phyloP scores from a whole-genome alignment of 2,329 filamentous ascomycete genomes.

The Raffaelea ambrosiae region DNA sequence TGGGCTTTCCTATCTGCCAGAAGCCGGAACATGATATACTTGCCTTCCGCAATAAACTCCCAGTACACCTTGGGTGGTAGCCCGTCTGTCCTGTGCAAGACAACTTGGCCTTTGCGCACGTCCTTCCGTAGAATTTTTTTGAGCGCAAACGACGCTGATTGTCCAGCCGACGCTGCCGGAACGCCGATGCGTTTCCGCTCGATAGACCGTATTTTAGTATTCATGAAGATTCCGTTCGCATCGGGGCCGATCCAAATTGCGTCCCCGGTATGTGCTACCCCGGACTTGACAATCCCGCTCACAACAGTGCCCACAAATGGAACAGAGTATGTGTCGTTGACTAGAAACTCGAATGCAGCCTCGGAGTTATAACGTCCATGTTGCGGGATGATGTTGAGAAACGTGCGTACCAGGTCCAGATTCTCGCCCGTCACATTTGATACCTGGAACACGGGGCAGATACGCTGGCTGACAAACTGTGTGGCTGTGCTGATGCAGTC shows the following conservation, averaged over 20 bases:
- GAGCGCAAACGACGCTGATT: conserved; percentile 86
- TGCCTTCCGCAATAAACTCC: conserved; percentile 73
- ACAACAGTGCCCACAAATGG: conserved; percentile 96
- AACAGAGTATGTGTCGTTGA: conserved; percentile 97
- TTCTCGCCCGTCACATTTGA: conserved; percentile 95
- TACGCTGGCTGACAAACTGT: conserved; percentile 89
- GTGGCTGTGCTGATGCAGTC: conserved; percentile 92
- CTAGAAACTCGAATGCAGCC: conserved; percentile 85
- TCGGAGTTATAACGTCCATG: conserved; percentile 86
- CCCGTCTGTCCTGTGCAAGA: conserved; percentile 73
- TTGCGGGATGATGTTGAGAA: conserved; percentile 90
- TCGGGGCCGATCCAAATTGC: conserved; percentile 83
- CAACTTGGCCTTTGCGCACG: conserved; percentile 96
- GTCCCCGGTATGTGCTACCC: conserved; percentile 86
- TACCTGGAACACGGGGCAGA: conserved; percentile 95
- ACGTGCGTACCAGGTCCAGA: conserved; percentile 81
- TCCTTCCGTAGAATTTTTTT: conserved; percentile 84
- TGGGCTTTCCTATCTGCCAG: too few relatives aligned
- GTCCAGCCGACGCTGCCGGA: conserved; percentile 79
- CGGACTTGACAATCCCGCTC: conserved; percentile 82
- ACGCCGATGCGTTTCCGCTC: conserved; percentile 89
- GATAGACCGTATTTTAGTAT: conserved; percentile 82
- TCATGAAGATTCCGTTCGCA: conserved; percentile 78
- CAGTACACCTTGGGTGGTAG: conserved; percentile 61
- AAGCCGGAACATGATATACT: conserved; percentile 11